Base-by-base conservation (phyloP, 257 asterid species). In the Linaria vulgaris region DNA sequence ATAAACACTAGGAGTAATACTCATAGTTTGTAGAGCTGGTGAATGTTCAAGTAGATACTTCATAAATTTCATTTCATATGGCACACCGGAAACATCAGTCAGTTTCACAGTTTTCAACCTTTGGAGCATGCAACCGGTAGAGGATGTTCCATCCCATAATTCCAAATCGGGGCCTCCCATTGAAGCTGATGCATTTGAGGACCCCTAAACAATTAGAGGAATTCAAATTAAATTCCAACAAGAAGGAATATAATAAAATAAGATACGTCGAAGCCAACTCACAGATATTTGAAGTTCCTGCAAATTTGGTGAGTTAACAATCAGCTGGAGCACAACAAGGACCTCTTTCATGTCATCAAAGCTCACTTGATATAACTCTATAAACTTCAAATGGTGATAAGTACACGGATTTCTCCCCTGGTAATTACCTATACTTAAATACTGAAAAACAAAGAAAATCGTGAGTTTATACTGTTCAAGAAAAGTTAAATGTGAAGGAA, bases 341-440 rank as follows among this genome's bases (percentile, higher is more conserved):
- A 87, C 84, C 77, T 94, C 97, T 51, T 88, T 79, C 58, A 47
- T 22, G 73, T 90, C 96, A 61, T 84, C 99, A 69, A 94, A 94
- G 75, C 86, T 80, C 66, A 87, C 90, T 85, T 87, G 96, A 74
- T 87, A 68, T 56, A 94, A 77, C 80, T 94, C 96, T 21, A 94
- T 70, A 67, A 57, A 77, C 82, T 83, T 85, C 56, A 94, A 79
- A 53, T 74, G 83, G 70, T 70, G 67, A 68, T 76, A 82, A 19
- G 66, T 72, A 51, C 83, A 73, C 3, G 75, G 77, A 31, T 56
- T 75, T 70, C 80, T 72, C 43, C 69, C 73, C 55, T 51, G 74
- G 66, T 63, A 74, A 64, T 76, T 78, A 20, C 95, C 95, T 59
- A 85, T 76, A 62, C 99, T 87, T 66, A 89, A 67, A 77, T 82